These are phyloP conservation scores for Tetracladium marchalianum DNA, from an alignment of 495 filamentous ascomycete genomes.

Conservation along the genomic window DNA sequence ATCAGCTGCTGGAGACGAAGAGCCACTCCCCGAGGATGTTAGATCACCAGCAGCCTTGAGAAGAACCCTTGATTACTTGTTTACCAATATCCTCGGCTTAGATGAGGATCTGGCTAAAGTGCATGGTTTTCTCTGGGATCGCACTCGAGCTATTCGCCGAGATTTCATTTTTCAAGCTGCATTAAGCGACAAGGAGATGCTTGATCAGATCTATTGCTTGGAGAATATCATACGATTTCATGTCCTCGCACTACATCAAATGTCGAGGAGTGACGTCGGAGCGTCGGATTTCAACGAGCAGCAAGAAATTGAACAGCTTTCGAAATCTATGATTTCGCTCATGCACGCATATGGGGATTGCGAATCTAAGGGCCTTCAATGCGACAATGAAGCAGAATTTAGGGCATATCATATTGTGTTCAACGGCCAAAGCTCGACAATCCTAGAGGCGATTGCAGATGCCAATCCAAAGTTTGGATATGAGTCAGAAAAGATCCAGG, in stretches of 20 bases:
- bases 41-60: conserved; percentile 68
- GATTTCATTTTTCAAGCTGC: conserved; percentile 88
- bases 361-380: conserved; percentile 31
- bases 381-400: conserved; percentile 78
- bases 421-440: conserved; percentile 64
- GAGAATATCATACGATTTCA: conserved; percentile 90
- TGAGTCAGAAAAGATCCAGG: conserved; percentile 42
- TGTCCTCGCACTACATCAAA: conserved; percentile 75
- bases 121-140: conserved; percentile 90
- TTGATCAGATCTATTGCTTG: conserved; percentile 70
- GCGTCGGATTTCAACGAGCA: conserved; percentile 72
- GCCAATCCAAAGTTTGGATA: conserved; percentile 71
- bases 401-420: conserved; percentile 83
- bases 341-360: conserved; percentile 83
- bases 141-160: conserved; percentile 82
- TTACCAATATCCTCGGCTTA: conserved; percentile 59
- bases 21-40: conserved; percentile 85
- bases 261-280: conserved; percentile 49
- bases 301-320: conserved; percentile 89
- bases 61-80: conserved; percentile 72
- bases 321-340: conserved; percentile 76
- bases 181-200: conserved; percentile 42
- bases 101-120: conserved; percentile 53
- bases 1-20: conserved; percentile 86
- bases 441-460: conserved; percentile 63